Conservation (phyloP, 805 yeast species). For the Kodamaea restingae region DNA sequence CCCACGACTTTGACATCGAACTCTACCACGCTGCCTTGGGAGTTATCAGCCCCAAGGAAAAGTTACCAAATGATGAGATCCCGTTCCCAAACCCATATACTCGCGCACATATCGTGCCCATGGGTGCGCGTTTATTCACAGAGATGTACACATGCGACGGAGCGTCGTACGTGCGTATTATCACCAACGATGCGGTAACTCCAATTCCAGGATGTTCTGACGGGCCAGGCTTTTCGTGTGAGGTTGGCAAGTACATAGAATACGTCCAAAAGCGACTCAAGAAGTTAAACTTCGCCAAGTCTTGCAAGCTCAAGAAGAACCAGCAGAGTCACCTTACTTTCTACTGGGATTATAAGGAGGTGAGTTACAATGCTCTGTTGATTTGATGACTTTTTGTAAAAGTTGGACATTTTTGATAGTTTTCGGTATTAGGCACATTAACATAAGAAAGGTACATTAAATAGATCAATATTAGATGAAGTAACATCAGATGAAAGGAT, state of each 20-base stretch:
- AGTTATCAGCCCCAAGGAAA: conserved; percentile 35
- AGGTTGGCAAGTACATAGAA: conserved; percentile 29
- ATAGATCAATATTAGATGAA: too few species aligned
- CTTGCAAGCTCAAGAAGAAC: conserved; percentile 21
- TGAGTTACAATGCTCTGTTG: conserved; percentile 19
- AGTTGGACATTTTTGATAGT: too few species aligned
- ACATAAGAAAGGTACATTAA: too few species aligned
- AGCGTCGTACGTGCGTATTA: conserved; percentile 32
- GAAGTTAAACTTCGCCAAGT: conserved; percentile 23
- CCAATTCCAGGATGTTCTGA: conserved; percentile 30
- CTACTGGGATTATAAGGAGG: conserved; percentile 38
- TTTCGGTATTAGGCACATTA: too few species aligned
- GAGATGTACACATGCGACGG: conserved; percentile 33
- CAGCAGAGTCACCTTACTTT: conserved; percentile 30
- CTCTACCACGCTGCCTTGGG: conserved; percentile 63
- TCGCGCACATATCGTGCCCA: conserved; percentile 34
- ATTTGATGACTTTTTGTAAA: not conserved
- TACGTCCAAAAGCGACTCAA: conserved; percentile 26
- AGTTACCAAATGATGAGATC: conserved; percentile 41
- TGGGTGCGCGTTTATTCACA: conserved; percentile 34
- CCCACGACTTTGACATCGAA: conserved; percentile 68
- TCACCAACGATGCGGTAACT: conserved; percentile 36
- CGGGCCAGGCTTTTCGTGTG: conserved; percentile 42
- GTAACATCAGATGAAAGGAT: too few species aligned
- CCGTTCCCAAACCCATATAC: conserved; percentile 47